Evolutionary conservation across 1,139 yeast species (phyloP), one percentile per base, ranked within the genome.

Genomic region (Scheffersomyces stambukii): DNA sequence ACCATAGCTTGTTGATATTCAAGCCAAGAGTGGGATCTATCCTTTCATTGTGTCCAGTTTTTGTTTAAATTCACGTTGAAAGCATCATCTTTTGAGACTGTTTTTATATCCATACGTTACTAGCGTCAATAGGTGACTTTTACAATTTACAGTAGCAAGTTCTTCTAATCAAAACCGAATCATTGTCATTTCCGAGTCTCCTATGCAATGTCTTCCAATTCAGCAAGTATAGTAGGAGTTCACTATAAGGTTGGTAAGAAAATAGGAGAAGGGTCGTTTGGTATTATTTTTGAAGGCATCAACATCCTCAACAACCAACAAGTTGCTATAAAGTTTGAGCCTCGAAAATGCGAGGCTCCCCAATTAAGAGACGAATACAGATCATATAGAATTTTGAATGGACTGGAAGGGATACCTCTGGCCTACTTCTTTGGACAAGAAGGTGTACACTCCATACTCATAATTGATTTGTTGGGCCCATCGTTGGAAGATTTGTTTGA

Each of bases 381-480:
- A 48, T 88, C 96, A 23, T 91, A 91, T 60, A 83, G 85, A 53
- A 82, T 83, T 33, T 71, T 91, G 37, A 85, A 80, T 39, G 94
- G 93, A 28, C 59, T 67, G 30, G 74, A 66, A 32, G 97, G 97
- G 21, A 84, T 91, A 36, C 98, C 98, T 24, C 83, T 80, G 50
- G 97, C 94, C 21, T 89, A 89, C 61, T 91, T 86, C 60, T 91
- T 88, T 57, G 98, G 98, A 33, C 97, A 91, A 56, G 98, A 91
- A 58, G 97, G 98, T 13, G 75, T 88, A 47, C 96, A 91, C 60
- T 88, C 88, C 59, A 86, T 91, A 33, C 70, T 91, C 43, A 95
- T 91, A 24, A 88, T 91, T 48, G 97, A 91, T 56, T 70, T 91
- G 37, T 71, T 91, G 43, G 98, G 98, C 11, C 98, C 98, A 2